A percentile compares a stretch with the other conserved stretches of the same genome.
Evolutionary conservation across 495 filamentous ascomycete species (phyloP).

Genomic region (Jackrogersella multiformis): DNA sequence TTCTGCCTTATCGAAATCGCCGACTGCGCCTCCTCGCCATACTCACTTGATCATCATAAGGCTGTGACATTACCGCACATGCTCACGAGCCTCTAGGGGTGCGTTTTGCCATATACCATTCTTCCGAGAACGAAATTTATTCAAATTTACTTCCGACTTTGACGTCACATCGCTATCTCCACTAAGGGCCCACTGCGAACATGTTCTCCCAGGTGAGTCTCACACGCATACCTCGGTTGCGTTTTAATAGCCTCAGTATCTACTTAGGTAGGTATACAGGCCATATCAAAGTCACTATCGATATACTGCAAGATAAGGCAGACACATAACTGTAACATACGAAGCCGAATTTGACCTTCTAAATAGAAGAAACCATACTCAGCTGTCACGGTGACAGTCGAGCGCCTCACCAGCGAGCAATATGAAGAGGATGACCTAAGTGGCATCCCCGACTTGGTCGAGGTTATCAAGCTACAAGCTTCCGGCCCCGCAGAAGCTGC

Average conservation of each 20-base stretch:
- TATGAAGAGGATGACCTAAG: conserved; percentile 90
- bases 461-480: conserved; percentile 88
- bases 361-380: conserved; percentile 90
- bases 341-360: conserved; percentile 22
- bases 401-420: conserved; percentile 86
- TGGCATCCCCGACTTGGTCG: conserved; percentile 92
- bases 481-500: conserved; percentile 90
- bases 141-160: conserved; percentile 13
- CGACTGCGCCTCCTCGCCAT: conserved; percentile 9
- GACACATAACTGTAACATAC: background rate
- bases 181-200: conserved; percentile 1
- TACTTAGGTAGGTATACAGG: no score
- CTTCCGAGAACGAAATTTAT: background rate
- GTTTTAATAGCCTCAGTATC: background rate
- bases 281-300: background rate
- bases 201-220: conserved; percentile 57
- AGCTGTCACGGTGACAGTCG: conserved; percentile 92
- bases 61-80: conserved; percentile 13
- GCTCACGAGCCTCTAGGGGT: background rate
- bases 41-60: conserved; percentile 2
- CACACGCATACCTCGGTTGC: background rate
- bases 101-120: conserved; percentile 6
- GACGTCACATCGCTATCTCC: conserved; percentile 19
- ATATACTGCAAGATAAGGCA: background rate
- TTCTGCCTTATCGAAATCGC: conserved; percentile 21